phyloP scores from a whole-genome alignment of 2,329 filamentous ascomycete genomes.

The Verticillium dahliae region DNA sequence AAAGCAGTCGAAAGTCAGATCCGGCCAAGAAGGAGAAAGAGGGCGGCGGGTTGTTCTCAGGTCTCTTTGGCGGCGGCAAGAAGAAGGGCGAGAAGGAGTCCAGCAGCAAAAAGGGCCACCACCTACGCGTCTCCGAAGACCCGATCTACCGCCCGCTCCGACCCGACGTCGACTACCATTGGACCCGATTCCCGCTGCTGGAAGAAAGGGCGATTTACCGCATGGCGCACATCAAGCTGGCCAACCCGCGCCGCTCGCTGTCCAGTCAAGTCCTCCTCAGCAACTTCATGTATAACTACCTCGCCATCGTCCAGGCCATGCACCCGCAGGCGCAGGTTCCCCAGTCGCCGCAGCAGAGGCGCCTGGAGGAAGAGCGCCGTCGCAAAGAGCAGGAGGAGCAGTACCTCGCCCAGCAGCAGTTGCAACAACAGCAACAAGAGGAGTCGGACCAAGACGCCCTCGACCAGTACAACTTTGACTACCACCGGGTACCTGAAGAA shows the following conservation, averaged over 20 bases:
- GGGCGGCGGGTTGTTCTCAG: slow-evolving; percentile 83
- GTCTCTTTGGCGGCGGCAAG: slow-evolving; percentile 84
- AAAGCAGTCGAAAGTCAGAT: slow-evolving; percentile 66
- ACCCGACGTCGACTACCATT: slow-evolving; percentile 91
- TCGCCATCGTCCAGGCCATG: slow-evolving; percentile 98
- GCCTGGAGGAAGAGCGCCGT: slow-evolving; percentile 47
- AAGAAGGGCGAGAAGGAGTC: slow-evolving; percentile 77
- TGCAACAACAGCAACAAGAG: slow-evolving; percentile 26
- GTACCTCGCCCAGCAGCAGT: slow-evolving; percentile 38
- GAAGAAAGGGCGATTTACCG: slow-evolving; percentile 96
- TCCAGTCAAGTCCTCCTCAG: slow-evolving; percentile 93
- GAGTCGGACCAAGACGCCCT: slow-evolving; percentile 35
- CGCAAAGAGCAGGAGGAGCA: slow-evolving; percentile 44
- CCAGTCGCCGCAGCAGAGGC: slow-evolving; percentile 69
- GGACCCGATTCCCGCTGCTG: slow-evolving; percentile 89
- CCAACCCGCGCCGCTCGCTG: slow-evolving; percentile 87
- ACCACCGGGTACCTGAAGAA: slow-evolving; percentile 40
- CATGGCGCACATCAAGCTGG: slow-evolving; percentile 97
- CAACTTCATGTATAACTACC: slow-evolving; percentile 99
- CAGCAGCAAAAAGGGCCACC: slow-evolving; percentile 65
- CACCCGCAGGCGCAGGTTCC: slow-evolving; percentile 91
- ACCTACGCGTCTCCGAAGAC: slow-evolving; percentile 74
- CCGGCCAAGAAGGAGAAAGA: slow-evolving; percentile 82
- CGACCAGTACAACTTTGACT: slow-evolving; percentile 47
- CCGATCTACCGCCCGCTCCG: slow-evolving; percentile 64